Evolutionary conservation across 1,284 basidiomycete species (phyloP), one percentile per base, ranked within the genome.

Genomic region (Apiotrichum domesticum): DNA sequence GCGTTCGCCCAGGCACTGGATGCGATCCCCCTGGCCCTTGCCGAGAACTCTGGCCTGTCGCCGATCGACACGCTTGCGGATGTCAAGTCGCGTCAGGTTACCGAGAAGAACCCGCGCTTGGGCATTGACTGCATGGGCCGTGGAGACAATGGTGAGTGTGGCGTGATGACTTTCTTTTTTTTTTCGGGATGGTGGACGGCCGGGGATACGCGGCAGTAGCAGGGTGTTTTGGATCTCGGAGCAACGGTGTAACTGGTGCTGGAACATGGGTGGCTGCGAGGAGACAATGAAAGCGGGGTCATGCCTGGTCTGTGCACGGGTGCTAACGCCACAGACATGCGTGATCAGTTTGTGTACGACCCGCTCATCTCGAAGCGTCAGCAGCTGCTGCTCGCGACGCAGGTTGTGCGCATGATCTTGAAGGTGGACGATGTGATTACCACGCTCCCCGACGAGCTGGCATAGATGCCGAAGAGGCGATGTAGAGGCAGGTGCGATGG

Each of bases 291-390:
- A n/a, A 4, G 34, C n/a, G 6, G 33, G 21, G 52, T 46, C 10
- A 34, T 21, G 45, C 42, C 14, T 47, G 47, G 47, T 49, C 47
- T 40, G 47, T 49, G 47, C 21, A 40, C 6, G 7, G 15, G 41
- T 42, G 41, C 39, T 32, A 14, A 39, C 35, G 35, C 43, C 47
- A 48, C 63, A 95, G 94, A 98, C 70, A 98, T 98, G 95, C 95
- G 89, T 81, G 83, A 88, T 71, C 95, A 98, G 75, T 91, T 90
- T 66, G 95, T 98, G 32, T 95, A 95, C 70, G 95, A 98, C 73
- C 94, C 95, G 35, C 81, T 98, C 60, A 95, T 98, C 72, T 93
- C 90, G 46, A 98, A 98, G 80, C 83, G 95, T 69, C 94, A 98
- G 76, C 96, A 98, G 73, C 93, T 95, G 75, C 79, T 98, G 60